Conservation (phyloP, 2,329 filamentous ascomycete species). For the Trichoderma semiorbis region DNA sequence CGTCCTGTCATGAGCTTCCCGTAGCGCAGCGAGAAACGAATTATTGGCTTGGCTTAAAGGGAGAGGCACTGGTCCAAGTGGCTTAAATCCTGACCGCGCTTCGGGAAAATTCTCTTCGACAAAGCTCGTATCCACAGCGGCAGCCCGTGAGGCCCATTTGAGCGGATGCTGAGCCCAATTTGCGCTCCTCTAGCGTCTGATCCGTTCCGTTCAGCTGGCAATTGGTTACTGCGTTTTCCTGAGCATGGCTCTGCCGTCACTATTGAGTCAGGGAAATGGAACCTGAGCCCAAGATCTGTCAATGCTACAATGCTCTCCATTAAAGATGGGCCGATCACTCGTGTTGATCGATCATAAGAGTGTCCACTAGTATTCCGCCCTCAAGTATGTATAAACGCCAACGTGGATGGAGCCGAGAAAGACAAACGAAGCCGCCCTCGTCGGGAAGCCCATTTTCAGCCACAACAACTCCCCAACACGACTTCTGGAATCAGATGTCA, state of each 20-base stretch:
- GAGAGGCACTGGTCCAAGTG: not conserved
- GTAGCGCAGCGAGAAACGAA: not conserved
- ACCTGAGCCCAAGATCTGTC: not conserved
- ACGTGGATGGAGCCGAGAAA: not conserved
- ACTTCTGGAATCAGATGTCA: not conserved
- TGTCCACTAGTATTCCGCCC: not conserved
- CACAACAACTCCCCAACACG: not conserved
- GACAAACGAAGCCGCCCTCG: not conserved
- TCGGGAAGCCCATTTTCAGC: not conserved
- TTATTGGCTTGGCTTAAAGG: not conserved
- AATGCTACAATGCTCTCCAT: not conserved
- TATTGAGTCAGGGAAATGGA: not conserved
- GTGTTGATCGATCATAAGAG: too few relatives aligned
- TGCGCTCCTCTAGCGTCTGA: not conserved
- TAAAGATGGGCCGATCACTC: not conserved
- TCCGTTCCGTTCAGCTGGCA: not conserved
- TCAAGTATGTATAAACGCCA: not conserved
- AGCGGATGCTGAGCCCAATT: not conserved
- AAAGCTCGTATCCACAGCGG: not conserved
- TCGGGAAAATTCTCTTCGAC: not conserved
- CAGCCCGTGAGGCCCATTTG: not conserved
- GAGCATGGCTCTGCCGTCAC: not conserved
- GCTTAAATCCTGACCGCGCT: not conserved
- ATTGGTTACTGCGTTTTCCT: not conserved
- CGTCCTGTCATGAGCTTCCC: not conserved